These are phyloP conservation scores for Elongisporangium anandrum DNA, from an alignment of 352 stramenopile genomes.

Conservation along the genomic window DNA sequence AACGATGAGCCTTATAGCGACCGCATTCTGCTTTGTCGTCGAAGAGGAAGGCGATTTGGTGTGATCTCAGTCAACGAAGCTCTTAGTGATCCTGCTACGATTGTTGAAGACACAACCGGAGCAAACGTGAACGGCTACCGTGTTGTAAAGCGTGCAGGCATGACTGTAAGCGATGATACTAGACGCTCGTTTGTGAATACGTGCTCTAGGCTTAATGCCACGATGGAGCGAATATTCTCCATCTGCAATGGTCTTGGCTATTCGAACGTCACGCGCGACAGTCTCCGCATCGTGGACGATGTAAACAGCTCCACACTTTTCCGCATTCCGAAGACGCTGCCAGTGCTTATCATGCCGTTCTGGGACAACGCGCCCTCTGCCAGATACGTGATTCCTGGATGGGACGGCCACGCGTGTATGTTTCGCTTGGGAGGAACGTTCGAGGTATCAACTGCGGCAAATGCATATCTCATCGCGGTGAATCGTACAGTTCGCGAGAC, in stretches of 20 bases:
- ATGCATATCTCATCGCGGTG: slow-evolving; percentile 13
- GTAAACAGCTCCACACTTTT: slow-evolving; percentile 17
- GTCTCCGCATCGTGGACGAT: slow-evolving; percentile 18
- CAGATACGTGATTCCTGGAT: slow-evolving; percentile 22
- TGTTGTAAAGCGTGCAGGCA: slow-evolving; percentile 3
- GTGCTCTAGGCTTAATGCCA: background rate
- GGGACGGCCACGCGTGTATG: slow-evolving; percentile 22
- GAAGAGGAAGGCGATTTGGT: slow-evolving; percentile 16
- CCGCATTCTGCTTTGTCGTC: slow-evolving; percentile 12
- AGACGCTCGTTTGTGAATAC: background rate
- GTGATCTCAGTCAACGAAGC: slow-evolving; percentile 24
- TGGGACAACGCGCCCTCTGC: slow-evolving; percentile 20
- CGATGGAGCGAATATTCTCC: slow-evolving; percentile 8
- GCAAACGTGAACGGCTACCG: slow-evolving; percentile 19
- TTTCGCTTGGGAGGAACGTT: slow-evolving; percentile 13
- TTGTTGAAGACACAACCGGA: slow-evolving; percentile 6
- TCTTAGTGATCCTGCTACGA: background rate
- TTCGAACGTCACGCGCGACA: slow-evolving; percentile 18
- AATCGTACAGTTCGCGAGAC: slow-evolving; percentile 10
- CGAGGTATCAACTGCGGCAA: slow-evolving; percentile 2
- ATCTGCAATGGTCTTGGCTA: slow-evolving; percentile 16
- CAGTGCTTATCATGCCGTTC: slow-evolving; percentile 35
- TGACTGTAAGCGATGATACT: background rate
- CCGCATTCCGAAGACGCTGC: slow-evolving; percentile 19
- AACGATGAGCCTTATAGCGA: slow-evolving; percentile 40